phyloP scores from a whole-genome alignment of 169 alveolate species.

The Plasmodium inui region DNA sequence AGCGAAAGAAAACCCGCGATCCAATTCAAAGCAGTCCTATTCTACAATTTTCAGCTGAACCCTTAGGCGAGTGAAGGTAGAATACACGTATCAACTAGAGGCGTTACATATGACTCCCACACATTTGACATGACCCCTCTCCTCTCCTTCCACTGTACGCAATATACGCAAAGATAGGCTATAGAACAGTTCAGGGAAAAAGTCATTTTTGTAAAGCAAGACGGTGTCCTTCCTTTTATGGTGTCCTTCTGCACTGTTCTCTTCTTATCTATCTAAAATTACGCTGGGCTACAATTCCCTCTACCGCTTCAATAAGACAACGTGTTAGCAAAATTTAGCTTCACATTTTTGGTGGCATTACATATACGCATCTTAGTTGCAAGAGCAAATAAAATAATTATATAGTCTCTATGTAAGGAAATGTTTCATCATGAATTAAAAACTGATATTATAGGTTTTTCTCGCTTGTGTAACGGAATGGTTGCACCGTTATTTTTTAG shows the following conservation, averaged over 20 bases:
- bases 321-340: background rate
- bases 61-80: background rate
- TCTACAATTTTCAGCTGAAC: background rate
- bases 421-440: background rate
- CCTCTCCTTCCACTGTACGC: background rate
- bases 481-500: background rate
- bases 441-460: too few species aligned
- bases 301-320: background rate
- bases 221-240: background rate
- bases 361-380: background rate
- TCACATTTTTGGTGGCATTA: background rate
- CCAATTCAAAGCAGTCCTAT: background rate
- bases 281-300: background rate
- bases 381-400: background rate
- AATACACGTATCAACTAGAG: background rate
- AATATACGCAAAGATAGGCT: background rate
- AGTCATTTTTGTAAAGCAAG: background rate
- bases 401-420: background rate
- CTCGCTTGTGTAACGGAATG: background rate
- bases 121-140: background rate
- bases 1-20: background rate
- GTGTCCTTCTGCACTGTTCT: background rate
- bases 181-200: background rate
- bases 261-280: background rate
- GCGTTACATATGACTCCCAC: background rate